Percentiles rank a stretch among this genome's conserved stretches.
Evolutionary conservation across 2,329 filamentous ascomycete species (phyloP).

Genomic region (Hypoxylon sp.): DNA sequence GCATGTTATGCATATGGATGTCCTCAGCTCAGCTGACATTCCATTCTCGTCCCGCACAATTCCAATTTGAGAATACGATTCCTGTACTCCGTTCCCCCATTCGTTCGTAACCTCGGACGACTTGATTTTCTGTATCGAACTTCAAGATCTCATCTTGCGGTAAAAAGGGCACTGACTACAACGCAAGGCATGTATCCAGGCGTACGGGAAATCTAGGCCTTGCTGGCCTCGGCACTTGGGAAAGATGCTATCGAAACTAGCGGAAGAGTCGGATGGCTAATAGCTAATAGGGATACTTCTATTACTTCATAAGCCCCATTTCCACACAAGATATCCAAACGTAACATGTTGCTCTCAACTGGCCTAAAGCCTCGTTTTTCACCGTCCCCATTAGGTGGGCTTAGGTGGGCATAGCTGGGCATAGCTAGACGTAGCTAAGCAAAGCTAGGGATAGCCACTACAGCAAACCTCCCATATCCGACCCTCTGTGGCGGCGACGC

Average conservation of each 20-base stretch:
- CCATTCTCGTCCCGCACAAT: slow-evolving; percentile 41
- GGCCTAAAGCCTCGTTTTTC: slow-evolving; percentile 13
- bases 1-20: slow-evolving; percentile 32
- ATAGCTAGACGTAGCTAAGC: neutral
- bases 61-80: slow-evolving; percentile 43
- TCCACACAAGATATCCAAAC: slow-evolving; percentile 9
- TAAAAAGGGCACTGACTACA: neutral
- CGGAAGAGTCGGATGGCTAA: slow-evolving; percentile 18
- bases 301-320: slow-evolving; percentile 26
- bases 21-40: slow-evolving; percentile 44
- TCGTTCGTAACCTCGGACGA: slow-evolving; percentile 18
- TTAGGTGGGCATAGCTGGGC: slow-evolving; percentile 1
- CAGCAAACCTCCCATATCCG: slow-evolving; percentile 32
- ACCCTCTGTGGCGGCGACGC: slow-evolving; percentile 25
- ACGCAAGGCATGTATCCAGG: slow-evolving; percentile 22
- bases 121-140: slow-evolving; percentile 3
- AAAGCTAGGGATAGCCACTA: slow-evolving; percentile 14
- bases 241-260: slow-evolving; percentile 19
- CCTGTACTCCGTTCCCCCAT: slow-evolving; percentile 20
- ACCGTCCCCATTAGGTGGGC: slow-evolving; percentile 5
- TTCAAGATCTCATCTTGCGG: slow-evolving; percentile 1
- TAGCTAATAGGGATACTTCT: slow-evolving; percentile 16
- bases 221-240: slow-evolving; percentile 35
- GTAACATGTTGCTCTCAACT: slow-evolving; percentile 24
- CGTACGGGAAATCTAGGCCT: slow-evolving; percentile 26